These are phyloP conservation scores for Moesziomyces globuligerus DNA, from an alignment of 1,284 basidiomycete genomes.

Conservation along the genomic window DNA sequence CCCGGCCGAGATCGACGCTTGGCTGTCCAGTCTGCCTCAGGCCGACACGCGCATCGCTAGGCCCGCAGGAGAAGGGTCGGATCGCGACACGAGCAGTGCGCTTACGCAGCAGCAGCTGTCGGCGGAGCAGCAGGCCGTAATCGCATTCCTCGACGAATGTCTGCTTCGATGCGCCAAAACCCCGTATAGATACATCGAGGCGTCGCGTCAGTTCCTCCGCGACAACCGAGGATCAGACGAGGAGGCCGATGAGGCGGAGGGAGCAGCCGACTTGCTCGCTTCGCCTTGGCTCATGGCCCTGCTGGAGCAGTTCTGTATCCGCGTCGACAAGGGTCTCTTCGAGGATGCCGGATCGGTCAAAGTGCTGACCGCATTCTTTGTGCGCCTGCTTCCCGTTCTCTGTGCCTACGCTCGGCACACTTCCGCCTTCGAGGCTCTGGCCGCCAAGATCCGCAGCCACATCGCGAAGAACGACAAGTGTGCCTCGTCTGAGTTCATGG, in stretches of 20 bases:
- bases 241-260: background rate
- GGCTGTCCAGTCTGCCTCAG: constrained; percentile 74
- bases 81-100: background rate
- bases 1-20: constrained; percentile 76
- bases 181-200: constrained; percentile 87
- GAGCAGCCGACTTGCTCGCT: constrained; percentile 18
- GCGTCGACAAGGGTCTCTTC: constrained; percentile 44
- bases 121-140: constrained; percentile 73
- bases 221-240: constrained; percentile 9
- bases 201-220: constrained; percentile 68
- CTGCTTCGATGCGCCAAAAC: constrained; percentile 83
- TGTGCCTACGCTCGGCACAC: constrained; percentile 29
- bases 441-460: constrained; percentile 1
- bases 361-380: constrained; percentile 33
- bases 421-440: constrained; percentile 15
- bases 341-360: constrained; percentile 13
- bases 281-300: constrained; percentile 49
- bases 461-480: constrained; percentile 9
- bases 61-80: constrained; percentile 1
- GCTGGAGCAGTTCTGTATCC: constrained; percentile 55
- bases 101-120: constrained; percentile 4
- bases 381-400: constrained; percentile 40
- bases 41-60: constrained; percentile 63
- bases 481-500: background rate
- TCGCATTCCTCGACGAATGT: constrained; percentile 85